Evolutionary conservation across 1,139 yeast species (phyloP).

Genomic region (Suhomyces bolitotheri): DNA sequence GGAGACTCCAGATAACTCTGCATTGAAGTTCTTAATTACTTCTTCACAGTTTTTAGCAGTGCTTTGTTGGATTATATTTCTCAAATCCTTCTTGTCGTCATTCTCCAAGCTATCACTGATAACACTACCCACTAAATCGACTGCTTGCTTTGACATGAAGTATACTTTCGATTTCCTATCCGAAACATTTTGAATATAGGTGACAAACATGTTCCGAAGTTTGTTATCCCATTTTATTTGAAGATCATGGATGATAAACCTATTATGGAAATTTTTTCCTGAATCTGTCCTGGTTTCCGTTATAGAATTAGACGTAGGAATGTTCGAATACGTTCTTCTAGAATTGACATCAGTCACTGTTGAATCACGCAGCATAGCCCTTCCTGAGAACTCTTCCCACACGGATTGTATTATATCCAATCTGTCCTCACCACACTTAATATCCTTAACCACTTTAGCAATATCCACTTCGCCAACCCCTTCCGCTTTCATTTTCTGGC

Average conservation of each 20-base stretch:
- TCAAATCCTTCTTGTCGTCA: slow-evolving; percentile 17
- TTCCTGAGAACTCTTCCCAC: slow-evolving; percentile 21
- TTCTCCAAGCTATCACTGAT: slow-evolving; percentile 23
- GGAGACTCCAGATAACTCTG: slow-evolving; percentile 28
- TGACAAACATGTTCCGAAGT: slow-evolving; percentile 60
- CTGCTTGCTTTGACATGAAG: slow-evolving; percentile 70
- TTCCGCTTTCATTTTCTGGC: slow-evolving; percentile 11
- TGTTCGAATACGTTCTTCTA: slow-evolving; percentile 31
- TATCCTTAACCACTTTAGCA: slow-evolving; percentile 24
- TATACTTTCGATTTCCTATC: slow-evolving; percentile 59
- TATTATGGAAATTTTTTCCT: slow-evolving; percentile 57
- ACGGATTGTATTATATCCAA: slow-evolving; percentile 26
- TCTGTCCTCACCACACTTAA: slow-evolving; percentile 36
- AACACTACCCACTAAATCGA: slow-evolving; percentile 55
- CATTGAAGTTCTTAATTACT: slow-evolving; percentile 36
- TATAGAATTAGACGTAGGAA: slow-evolving; percentile 29
- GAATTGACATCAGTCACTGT: slow-evolving; percentile 10
- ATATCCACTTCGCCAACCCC: slow-evolving; percentile 12
- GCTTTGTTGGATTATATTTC: slow-evolving; percentile 13
- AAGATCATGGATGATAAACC: slow-evolving; percentile 77
- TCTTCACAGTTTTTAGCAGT: slow-evolving; percentile 31
- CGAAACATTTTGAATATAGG: slow-evolving; percentile 61
- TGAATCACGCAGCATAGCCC: slow-evolving; percentile 15
- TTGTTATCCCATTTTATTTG: slow-evolving; percentile 77
- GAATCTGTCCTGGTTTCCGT: slow-evolving; percentile 31